A percentile compares a stretch with the other conserved stretches of the same genome.
These are phyloP conservation scores for Trichoderma atrobrunneum DNA, from an alignment of 2,329 filamentous ascomycete genomes.

Conservation along the genomic window DNA sequence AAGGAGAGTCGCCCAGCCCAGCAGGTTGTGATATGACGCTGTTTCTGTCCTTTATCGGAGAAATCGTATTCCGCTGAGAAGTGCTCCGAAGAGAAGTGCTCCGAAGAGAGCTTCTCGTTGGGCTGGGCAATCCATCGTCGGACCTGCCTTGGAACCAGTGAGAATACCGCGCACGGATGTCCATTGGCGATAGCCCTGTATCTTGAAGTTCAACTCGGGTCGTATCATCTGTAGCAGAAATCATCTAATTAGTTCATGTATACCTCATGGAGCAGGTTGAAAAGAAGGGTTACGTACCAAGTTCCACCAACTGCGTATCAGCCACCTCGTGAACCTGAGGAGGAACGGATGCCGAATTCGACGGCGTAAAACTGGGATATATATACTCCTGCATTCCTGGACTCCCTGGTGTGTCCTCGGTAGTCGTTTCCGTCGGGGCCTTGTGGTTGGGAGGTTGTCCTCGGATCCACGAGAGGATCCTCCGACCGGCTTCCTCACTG, in stretches of 20 bases:
- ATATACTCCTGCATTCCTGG: conserved; percentile 41
- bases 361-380: conserved; percentile 17
- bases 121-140: conserved; percentile 21
- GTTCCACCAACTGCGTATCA: conserved; percentile 45
- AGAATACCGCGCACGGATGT: conserved; percentile 39
- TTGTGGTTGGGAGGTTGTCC: conserved; percentile 44
- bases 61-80: neutral
- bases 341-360: neutral
- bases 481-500: conserved; percentile 46
- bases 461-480: conserved; percentile 53
- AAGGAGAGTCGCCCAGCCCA: neutral
- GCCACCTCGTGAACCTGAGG: conserved; percentile 40
- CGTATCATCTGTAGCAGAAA: conserved; percentile 32
- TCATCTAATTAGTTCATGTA: neutral
- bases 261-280: neutral
- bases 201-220: conserved; percentile 47
- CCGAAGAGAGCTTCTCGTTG: conserved; percentile 4
- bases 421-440: conserved; percentile 43
- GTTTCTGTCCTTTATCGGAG: neutral
- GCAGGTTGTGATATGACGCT: conserved; percentile 6
- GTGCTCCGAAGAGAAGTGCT: conserved; percentile 1
- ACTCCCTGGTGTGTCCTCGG: conserved; percentile 40
- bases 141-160: conserved; percentile 24
- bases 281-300: conserved; percentile 39
- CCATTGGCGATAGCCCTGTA: conserved; percentile 39